Percentiles rank a stretch among this genome's conserved stretches.
Evolutionary conservation across 345 rosid genomes (phyloP).

Genomic region (Anacardium occidentale): DNA sequence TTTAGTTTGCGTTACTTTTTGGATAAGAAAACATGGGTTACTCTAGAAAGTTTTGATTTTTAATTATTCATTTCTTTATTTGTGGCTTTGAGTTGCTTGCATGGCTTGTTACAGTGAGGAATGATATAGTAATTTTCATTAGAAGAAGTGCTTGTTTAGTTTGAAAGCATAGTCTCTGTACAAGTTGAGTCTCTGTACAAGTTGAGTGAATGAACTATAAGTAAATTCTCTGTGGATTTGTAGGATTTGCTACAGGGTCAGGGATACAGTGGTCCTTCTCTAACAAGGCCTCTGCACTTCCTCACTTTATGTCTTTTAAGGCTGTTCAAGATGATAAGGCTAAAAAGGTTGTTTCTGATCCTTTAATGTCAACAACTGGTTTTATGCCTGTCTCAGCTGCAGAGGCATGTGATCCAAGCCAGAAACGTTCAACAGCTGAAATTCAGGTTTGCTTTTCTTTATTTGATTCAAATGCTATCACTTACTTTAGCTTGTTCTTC

Average conservation of each 20-base stretch:
- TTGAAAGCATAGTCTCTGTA: neutral
- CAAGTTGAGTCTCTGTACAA: neutral
- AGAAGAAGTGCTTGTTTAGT: neutral
- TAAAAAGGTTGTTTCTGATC: conserved; percentile 32
- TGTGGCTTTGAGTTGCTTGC: conserved; percentile 20
- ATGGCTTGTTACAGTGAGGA: conserved; percentile 11
- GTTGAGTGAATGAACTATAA: too few species aligned
- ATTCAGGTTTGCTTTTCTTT: conserved; percentile 33
- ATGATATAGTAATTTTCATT: neutral
- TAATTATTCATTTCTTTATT: neutral
- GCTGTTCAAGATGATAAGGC: conserved; percentile 44
- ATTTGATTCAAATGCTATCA: neutral
- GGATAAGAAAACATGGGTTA: conserved; percentile 5
- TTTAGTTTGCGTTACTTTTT: neutral
- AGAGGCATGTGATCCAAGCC: conserved; percentile 24
- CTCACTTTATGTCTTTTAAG: conserved; percentile 43
- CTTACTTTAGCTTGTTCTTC: neutral
- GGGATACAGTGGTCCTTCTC: conserved; percentile 56
- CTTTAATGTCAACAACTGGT: conserved; percentile 27
- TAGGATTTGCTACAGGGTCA: conserved; percentile 39
- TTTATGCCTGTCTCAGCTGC: conserved; percentile 29
- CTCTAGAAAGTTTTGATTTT: neutral
- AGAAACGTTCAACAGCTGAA: conserved; percentile 24
- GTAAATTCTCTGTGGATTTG: neutral
- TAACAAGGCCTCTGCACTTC: conserved; percentile 41